phyloP scores from a whole-genome alignment of 192 early-diverging fungal species.

The Helicostylum pulchrum region DNA sequence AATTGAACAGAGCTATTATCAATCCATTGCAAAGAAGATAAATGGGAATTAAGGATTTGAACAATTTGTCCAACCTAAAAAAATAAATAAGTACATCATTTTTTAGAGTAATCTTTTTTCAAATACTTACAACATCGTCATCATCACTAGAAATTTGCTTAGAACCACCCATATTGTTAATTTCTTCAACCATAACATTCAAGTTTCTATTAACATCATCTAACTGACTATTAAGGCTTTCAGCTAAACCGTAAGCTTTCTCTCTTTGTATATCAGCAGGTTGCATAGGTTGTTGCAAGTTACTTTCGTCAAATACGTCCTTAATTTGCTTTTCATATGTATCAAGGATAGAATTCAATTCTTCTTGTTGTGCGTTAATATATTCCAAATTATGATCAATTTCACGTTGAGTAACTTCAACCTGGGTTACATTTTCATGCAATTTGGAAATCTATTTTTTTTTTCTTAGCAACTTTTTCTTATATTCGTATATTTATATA shows the following conservation, averaged over 20 bases:
- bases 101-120: neutral
- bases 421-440: conserved; percentile 66
- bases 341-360: conserved; percentile 74
- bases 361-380: conserved; percentile 83
- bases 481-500: neutral
- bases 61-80: conserved; percentile 68
- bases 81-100: neutral
- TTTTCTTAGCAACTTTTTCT: neutral
- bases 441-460: conserved; percentile 68
- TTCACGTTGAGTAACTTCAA: conserved; percentile 71
- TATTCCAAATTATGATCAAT: conserved; percentile 85
- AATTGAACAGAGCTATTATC: conserved; percentile 63
- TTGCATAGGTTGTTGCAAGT: conserved; percentile 42
- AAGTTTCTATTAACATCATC: conserved; percentile 83
- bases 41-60: conserved; percentile 86
- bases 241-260: conserved; percentile 80
- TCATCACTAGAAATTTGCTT: conserved; percentile 28
- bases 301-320: conserved; percentile 44
- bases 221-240: conserved; percentile 81
- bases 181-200: conserved; percentile 77
- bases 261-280: conserved; percentile 85
- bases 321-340: conserved; percentile 74
- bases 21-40: conserved; percentile 92
- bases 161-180: conserved; percentile 62
- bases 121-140: conserved; percentile 35